Evolutionary conservation across 495 filamentous ascomycete species (phyloP), one percentile per base, ranked within the genome.

Genomic region (Darksidea phi): DNA sequence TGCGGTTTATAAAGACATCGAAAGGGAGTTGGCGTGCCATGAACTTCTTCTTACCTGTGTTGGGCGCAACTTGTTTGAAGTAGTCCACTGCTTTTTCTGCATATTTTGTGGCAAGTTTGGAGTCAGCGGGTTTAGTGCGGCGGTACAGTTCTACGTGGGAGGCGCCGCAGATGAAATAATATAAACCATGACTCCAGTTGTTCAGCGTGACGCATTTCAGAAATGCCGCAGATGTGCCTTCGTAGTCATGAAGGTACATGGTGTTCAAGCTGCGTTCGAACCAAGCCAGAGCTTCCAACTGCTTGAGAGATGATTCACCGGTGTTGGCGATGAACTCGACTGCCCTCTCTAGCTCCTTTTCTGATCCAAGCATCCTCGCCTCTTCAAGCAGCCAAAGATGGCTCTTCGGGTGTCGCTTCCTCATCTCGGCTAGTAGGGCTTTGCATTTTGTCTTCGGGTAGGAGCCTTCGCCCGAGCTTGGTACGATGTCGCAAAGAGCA

Each of bases 301-400:
- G 94, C 70, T 88, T 91, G 73, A 98, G 88, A 48, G 87, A 85
- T 58, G 84, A 88, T 48, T 83, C n/a, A 72, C 72, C 54, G 81
- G 80, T 6, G 2, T 72, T 73, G 10, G 70, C 74, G 24, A 95
- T 77, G 18, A 90, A 74, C 1, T 80, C 75, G 59, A 96, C 74
- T 8, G 92, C 86, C 11, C 80, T 76, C n/a, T 83, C 80, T 1
- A 97, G 75, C 45, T 85, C 75, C 13, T 81, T 82, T 57, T 87
- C 84, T 43, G 84, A 83, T 25, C 85, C 84, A 18, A 85, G 76
- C 81, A 93, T 87, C 17, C 94, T 80, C 4, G 90, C 90, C 76
- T 95, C 90, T 74, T 97, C 94, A 10, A 97, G 77, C 37, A 87
- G 79, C 94, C 95, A 98, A 7, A 97, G 81, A 23, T 85, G 84